phyloP scores from a whole-genome alignment of 495 filamentous ascomycete genomes.

The Aspergillus indologenus region DNA sequence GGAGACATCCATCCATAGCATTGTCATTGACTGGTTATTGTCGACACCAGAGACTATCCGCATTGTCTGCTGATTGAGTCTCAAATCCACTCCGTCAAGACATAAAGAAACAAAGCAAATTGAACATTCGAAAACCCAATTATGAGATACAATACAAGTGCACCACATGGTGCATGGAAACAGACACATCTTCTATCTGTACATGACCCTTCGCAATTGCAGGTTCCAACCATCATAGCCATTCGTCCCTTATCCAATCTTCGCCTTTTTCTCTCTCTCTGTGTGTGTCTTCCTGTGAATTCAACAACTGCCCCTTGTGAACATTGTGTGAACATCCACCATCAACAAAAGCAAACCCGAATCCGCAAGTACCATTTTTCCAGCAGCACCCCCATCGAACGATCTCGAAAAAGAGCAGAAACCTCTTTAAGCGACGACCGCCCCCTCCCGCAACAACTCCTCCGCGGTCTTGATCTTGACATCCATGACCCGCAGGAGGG shows the following conservation, averaged over 20 bases:
- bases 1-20: too few relatives aligned
- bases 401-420: too few relatives aligned
- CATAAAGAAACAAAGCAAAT: not conserved
- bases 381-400: too few relatives aligned
- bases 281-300: too few relatives aligned
- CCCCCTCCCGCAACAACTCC: slow-evolving; percentile 49
- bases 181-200: slow-evolving; percentile 37
- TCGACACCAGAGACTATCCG: too few relatives aligned
- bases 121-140: slow-evolving; percentile 17
- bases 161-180: slow-evolving; percentile 26
- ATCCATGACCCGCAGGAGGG: slow-evolving; percentile 80
- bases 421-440: slow-evolving; percentile 27
- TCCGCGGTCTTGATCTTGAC: slow-evolving; percentile 64
- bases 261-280: not conserved
- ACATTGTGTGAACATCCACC: too few relatives aligned
- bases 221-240: slow-evolving; percentile 4
- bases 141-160: slow-evolving; percentile 37
- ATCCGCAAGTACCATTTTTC: too few relatives aligned
- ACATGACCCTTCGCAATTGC: slow-evolving; percentile 19
- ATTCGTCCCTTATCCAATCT: not conserved
- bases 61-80: too few relatives aligned
- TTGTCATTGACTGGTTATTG: too few relatives aligned
- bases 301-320: too few relatives aligned
- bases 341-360: too few relatives aligned
- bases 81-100: too few relatives aligned